Percentiles rank a stretch among this genome's conserved stretches.
phyloP scores from a whole-genome alignment of 208 protist species.

The Trypanosoma vivax region DNA sequence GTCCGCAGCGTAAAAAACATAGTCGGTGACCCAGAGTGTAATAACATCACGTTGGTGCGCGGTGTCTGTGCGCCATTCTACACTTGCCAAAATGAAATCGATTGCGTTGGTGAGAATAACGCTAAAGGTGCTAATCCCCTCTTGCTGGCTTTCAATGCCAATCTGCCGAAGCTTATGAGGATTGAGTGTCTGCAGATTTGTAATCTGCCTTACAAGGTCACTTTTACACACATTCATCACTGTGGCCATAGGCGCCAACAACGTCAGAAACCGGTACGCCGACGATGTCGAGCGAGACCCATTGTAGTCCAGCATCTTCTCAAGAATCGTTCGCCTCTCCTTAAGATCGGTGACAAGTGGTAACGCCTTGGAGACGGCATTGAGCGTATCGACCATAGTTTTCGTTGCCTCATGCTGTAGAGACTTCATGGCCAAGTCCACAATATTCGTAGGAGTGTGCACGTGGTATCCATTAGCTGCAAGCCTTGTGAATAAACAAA shows the following conservation, averaged over 20 bases:
- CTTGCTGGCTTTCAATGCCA: constrained; percentile 8
- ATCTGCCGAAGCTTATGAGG: constrained; percentile 16
- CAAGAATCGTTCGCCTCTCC: constrained; percentile 18
- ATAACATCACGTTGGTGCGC: constrained; percentile 13
- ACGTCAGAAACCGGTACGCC: constrained; percentile 29
- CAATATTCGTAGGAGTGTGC: neutral
- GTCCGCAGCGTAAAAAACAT: constrained; percentile 15
- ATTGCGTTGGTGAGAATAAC: constrained; percentile 20
- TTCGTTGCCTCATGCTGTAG: constrained; percentile 12
- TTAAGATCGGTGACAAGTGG: constrained; percentile 5
- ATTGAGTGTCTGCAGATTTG: constrained; percentile 32
- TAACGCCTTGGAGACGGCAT: constrained; percentile 11
- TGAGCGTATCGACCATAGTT: constrained; percentile 18
- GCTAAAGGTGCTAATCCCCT: constrained; percentile 6
- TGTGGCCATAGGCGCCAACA: constrained; percentile 28
- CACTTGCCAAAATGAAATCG: constrained; percentile 16
- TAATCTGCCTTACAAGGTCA: constrained; percentile 24
- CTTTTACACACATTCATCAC: constrained; percentile 15
- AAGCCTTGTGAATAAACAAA: constrained; percentile 7
- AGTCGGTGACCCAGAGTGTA: constrained; percentile 17
- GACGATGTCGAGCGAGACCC: constrained; percentile 13
- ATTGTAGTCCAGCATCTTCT: constrained; percentile 29
- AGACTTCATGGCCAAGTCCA: constrained; percentile 2
- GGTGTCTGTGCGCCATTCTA: constrained; percentile 17
- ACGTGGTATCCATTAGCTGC: constrained; percentile 5